These are phyloP conservation scores for Sclerotinia borealis DNA, from an alignment of 2,329 filamentous ascomycete species.

Conservation along the genomic window DNA sequence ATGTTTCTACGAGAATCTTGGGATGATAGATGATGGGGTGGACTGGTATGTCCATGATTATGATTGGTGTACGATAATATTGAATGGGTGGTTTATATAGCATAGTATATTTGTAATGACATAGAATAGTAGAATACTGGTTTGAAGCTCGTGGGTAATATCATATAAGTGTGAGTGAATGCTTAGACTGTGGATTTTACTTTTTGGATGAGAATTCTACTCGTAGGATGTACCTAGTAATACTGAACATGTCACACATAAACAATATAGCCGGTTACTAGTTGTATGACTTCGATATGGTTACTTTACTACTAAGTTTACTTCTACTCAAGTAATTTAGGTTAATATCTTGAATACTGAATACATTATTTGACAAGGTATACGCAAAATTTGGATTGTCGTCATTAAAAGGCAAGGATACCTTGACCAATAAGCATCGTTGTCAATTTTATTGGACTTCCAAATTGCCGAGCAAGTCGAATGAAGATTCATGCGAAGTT, in stretches of 20 bases:
- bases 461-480: constrained; percentile 6
- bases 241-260: too few species aligned
- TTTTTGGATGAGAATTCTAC: neutral
- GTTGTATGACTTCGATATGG: too few species aligned
- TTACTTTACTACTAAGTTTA: too few species aligned
- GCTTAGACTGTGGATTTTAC: neutral
- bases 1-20: neutral
- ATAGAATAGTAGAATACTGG: neutral
- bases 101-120: neutral
- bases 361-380: too few species aligned
- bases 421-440: constrained; percentile 6
- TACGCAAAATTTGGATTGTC: constrained; percentile 2
- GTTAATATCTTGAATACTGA: too few species aligned
- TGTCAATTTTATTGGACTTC: neutral
- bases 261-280: too few species aligned
- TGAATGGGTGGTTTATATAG: neutral
- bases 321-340: too few species aligned
- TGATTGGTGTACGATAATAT: neutral
- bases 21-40: constrained; percentile 1
- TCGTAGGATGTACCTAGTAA: too few species aligned
- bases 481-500: constrained; percentile 6
- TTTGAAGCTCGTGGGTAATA: neutral
- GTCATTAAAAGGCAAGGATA: constrained; percentile 1
- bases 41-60: neutral
- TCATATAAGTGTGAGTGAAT: too few species aligned